Percentiles rank a stretch among this genome's conserved stretches.
phyloP scores from a whole-genome alignment of 1,284 basidiomycete species.

The Schizophyllum amplum region DNA sequence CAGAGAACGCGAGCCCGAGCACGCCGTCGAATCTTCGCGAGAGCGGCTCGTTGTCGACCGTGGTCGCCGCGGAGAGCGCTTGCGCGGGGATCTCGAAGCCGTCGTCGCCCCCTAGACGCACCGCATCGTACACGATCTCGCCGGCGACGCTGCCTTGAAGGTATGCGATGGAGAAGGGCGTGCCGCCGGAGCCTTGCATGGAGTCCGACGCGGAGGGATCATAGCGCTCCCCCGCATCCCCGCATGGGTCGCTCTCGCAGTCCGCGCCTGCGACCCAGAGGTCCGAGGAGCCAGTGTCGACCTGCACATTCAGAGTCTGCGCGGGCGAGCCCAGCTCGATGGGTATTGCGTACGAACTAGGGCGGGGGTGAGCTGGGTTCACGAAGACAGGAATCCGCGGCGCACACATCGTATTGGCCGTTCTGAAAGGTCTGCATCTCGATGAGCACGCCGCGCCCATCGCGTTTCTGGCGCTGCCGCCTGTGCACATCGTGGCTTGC shows the following conservation, averaged over 20 bases:
- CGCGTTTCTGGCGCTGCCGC: not conserved
- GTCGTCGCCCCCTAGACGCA: slow-evolving; percentile 44
- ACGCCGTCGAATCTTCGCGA: slow-evolving; percentile 48
- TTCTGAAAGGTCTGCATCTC: not conserved
- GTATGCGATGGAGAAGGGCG: slow-evolving; percentile 43
- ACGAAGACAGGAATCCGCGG: not conserved
- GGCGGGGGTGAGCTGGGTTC: not conserved
- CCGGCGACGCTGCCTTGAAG: slow-evolving; percentile 49
- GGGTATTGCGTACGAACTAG: slow-evolving; percentile 54
- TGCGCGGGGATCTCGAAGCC: slow-evolving; percentile 52
- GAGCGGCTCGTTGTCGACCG: slow-evolving; percentile 47
- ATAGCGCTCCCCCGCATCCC: slow-evolving; percentile 37
- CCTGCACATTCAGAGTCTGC: slow-evolving; percentile 51
- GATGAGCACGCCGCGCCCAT: not conserved
- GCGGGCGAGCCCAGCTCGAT: slow-evolving; percentile 37
- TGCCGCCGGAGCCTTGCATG: slow-evolving; percentile 21
- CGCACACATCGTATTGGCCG: not conserved
- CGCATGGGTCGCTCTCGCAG: slow-evolving; percentile 4
- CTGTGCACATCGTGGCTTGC: too few species aligned
- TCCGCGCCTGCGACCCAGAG: slow-evolving; percentile 19
- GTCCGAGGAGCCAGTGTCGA: slow-evolving; percentile 73
- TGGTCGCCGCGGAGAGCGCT: slow-evolving; percentile 39
- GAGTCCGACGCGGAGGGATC: slow-evolving; percentile 37
- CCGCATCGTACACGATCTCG: slow-evolving; percentile 57
- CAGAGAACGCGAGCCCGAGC: slow-evolving; percentile 65